Conservation (phyloP, 768 basidiomycete genomes). For the Daedalea quercina region DNA sequence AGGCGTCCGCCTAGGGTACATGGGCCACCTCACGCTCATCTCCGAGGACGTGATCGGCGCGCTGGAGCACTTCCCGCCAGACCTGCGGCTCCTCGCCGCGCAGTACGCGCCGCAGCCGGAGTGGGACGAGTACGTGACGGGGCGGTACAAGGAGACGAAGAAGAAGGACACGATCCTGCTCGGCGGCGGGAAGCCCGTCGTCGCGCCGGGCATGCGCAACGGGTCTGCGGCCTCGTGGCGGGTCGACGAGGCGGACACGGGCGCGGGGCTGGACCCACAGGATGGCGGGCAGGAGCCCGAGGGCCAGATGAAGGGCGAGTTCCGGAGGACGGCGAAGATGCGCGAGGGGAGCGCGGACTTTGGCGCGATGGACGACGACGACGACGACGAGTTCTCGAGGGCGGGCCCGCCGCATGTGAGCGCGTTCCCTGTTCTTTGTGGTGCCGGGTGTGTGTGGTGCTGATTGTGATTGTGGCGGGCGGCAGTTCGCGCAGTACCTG, state of each 20-base stretch:
- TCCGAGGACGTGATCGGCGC: conserved; percentile 92
- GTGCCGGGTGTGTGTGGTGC: not conserved
- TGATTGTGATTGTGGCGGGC: conserved; percentile 2
- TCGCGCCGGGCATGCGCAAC: conserved; percentile 45
- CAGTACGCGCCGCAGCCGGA: conserved; percentile 66
- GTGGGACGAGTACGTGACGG: conserved; percentile 89
- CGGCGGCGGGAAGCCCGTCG: conserved; percentile 78
- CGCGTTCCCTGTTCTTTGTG: not conserved
- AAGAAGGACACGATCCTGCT: conserved; percentile 71
- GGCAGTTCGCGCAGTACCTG: conserved; percentile 75
- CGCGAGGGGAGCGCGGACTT: conserved; percentile 61
- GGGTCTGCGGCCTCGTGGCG: conserved; percentile 67
- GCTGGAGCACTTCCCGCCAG: conserved; percentile 80
- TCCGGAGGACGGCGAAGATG: conserved; percentile 42
- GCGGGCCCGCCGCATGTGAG: conserved; percentile 41
- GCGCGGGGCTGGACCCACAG: conserved; percentile 9
- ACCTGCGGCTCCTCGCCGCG: conserved; percentile 59
- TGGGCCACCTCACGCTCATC: conserved; percentile 95
- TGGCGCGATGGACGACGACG: conserved; percentile 39
- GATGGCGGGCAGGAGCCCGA: conserved; percentile 13
- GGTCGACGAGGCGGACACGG: conserved; percentile 51
- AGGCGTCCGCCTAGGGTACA: conserved; percentile 82
- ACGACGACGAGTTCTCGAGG: conserved; percentile 33
- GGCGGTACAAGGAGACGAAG: conserved; percentile 82
- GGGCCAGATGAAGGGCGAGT: conserved; percentile 42